Evolutionary conservation across 306 rosid genomes (phyloP).

Genomic region (Begonia peltatifolia): DNA sequence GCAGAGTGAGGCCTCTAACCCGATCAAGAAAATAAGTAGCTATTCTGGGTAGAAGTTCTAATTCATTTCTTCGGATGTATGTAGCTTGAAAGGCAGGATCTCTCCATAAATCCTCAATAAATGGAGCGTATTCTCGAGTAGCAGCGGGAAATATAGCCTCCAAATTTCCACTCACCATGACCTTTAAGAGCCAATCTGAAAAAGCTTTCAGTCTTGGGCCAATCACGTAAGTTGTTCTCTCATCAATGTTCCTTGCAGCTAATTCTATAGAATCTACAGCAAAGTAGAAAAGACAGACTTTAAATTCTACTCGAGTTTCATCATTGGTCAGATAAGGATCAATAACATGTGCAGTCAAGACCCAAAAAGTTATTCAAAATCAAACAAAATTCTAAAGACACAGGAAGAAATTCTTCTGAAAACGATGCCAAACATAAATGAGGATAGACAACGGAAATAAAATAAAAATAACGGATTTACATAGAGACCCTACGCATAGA

Average conservation of each 20-base stretch:
- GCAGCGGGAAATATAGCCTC: constrained; percentile 49
- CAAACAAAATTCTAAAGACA: too few species aligned
- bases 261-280: background rate
- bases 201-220: constrained; percentile 34
- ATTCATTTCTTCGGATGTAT: constrained; percentile 47
- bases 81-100: constrained; percentile 69
- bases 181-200: constrained; percentile 56
- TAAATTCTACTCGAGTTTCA: too few species aligned
- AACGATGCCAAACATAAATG: too few species aligned
- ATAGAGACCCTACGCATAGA: too few species aligned
- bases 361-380: too few species aligned
- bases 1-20: constrained; percentile 27
- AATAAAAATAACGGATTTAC: too few species aligned
- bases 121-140: constrained; percentile 32
- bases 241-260: constrained; percentile 8
- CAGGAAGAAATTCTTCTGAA: too few species aligned
- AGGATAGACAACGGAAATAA: too few species aligned
- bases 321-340: too few species aligned
- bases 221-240: constrained; percentile 31
- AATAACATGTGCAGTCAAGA: too few species aligned
- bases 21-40: constrained; percentile 55
- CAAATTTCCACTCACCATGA: constrained; percentile 32
- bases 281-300: too few species aligned
- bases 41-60: constrained; percentile 50
- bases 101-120: constrained; percentile 56